Conservation (phyloP, 139 green algal genomes). For the Raphidocelis subcapitata region DNA sequence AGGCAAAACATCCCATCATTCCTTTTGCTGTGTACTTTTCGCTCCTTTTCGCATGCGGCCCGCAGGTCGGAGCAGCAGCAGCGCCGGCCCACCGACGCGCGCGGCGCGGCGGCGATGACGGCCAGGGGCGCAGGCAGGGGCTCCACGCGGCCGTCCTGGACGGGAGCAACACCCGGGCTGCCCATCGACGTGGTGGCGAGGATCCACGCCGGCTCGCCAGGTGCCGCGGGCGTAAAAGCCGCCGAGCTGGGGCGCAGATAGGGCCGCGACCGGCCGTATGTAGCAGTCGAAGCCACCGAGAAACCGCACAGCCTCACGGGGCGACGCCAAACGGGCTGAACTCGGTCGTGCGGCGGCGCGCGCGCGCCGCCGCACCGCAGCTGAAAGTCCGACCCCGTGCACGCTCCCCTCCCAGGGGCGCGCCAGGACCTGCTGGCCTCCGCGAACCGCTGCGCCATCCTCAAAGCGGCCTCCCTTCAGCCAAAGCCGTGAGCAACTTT, state of each 20-base stretch:
- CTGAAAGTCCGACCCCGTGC: neutral
- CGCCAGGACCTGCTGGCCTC: slow-evolving; percentile 43
- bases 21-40: too few species aligned
- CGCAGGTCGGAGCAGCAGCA: too few species aligned
- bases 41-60: too few species aligned
- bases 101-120: too few species aligned
- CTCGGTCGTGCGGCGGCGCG: neutral
- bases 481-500: slow-evolving; percentile 48
- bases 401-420: slow-evolving; percentile 4
- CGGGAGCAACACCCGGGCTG: slow-evolving; percentile 23
- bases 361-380: neutral
- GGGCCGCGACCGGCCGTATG: too few species aligned
- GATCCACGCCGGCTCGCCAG: slow-evolving; percentile 19
- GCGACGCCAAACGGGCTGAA: too few species aligned
- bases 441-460: slow-evolving; percentile 40
- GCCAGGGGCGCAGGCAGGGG: too few species aligned
- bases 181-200: slow-evolving; percentile 38
- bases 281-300: too few species aligned
- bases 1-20: too few species aligned
- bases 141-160: slow-evolving; percentile 39
- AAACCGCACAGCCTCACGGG: too few species aligned
- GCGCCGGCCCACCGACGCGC: too few species aligned
- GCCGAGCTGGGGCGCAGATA: neutral
- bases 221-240: neutral
- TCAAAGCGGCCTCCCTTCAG: slow-evolving; percentile 34